Percentiles rank a stretch among this genome's conserved stretches.
phyloP scores from a whole-genome alignment of 2,329 filamentous ascomycete species.

The Chaetomiaceae sp. region DNA sequence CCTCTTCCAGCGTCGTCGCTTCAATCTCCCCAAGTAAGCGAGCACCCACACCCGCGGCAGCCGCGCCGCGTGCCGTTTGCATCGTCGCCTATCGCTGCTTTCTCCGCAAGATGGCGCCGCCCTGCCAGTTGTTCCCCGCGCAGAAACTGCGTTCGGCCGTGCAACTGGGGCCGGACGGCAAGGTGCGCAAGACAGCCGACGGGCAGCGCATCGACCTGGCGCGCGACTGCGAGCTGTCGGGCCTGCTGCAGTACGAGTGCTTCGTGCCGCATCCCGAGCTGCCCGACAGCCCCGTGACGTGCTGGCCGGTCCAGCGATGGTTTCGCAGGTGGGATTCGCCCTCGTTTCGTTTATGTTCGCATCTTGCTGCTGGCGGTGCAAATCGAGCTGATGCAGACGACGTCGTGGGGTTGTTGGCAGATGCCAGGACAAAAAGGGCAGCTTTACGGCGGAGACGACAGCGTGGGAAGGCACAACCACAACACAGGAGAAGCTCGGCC shows the following conservation, averaged over 20 bases:
- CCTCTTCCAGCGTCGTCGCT: constrained; percentile 54
- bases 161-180: constrained; percentile 43
- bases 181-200: constrained; percentile 45
- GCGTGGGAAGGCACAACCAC: constrained; percentile 46
- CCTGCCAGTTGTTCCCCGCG: constrained; percentile 49
- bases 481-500: constrained; percentile 11
- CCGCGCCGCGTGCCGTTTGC: constrained; percentile 34
- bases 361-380: neutral
- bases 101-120: constrained; percentile 60
- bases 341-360: constrained; percentile 7
- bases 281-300: constrained; percentile 43
- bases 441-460: constrained; percentile 58
- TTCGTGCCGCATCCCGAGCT: constrained; percentile 43
- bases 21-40: constrained; percentile 50
- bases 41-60: constrained; percentile 39
- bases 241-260: constrained; percentile 57
- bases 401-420: no score
- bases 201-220: constrained; percentile 41
- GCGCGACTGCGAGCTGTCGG: constrained; percentile 48
- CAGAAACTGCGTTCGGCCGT: constrained; percentile 43
- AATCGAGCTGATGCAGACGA: constrained; percentile 3
- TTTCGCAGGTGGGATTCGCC: constrained; percentile 49
- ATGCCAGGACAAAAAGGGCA: constrained; percentile 51
- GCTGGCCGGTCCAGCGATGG: constrained; percentile 52
- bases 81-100: no score